Base-by-base conservation (phyloP, 352 stramenopile species). In the Thalassiosira hispida region DNA sequence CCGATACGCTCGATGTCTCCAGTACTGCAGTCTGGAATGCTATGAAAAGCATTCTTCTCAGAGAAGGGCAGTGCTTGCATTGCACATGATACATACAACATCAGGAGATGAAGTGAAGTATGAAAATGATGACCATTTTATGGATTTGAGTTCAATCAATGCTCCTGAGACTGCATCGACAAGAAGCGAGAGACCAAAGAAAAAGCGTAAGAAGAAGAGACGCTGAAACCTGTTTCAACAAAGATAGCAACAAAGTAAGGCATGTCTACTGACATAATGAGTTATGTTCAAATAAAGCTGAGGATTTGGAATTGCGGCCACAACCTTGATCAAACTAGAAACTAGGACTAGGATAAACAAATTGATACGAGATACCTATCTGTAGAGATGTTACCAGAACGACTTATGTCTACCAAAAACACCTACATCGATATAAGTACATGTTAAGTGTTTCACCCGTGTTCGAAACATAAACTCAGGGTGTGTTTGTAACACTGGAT, bases 21-120 rank as follows among this genome's bases (percentile, higher is more conserved):
- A 83, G 18, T 93, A 93, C 53, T 93, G 87, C 49, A 86, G 81
- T 47, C n/a, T 33, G 22, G 42, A 72, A 9, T 91, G 85, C 46
- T 88, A 64, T 44, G 2, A 77, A 29, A 44, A 56, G 4, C 61
- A 88, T 73, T 20, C 8, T 42, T 16, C 22, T 52, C 5, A 23
- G 53, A 69, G 69, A 68, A 79, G 29, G 61, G 56, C 69, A 40
- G 53, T 62, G 22, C 69, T 84, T 66, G 63, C 77, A 56, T 55
- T 84, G 38, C 77, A 84, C 52, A 74, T 84, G 69, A 65, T 84
- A 3, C 38, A 67, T 38, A n/a, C 70, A 9, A 31, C 38, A 22
- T 52, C 29, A 52, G 33, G 29, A 38, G 35, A 60, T 55, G 56
- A 49, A 22, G 9, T 84, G 12, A 22, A 67, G 2, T 84, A 68